Percentiles rank a stretch among this genome's conserved stretches.
Evolutionary conservation across 2,329 filamentous ascomycete genomes (phyloP).

Genomic region (Alternaria alternata): DNA sequence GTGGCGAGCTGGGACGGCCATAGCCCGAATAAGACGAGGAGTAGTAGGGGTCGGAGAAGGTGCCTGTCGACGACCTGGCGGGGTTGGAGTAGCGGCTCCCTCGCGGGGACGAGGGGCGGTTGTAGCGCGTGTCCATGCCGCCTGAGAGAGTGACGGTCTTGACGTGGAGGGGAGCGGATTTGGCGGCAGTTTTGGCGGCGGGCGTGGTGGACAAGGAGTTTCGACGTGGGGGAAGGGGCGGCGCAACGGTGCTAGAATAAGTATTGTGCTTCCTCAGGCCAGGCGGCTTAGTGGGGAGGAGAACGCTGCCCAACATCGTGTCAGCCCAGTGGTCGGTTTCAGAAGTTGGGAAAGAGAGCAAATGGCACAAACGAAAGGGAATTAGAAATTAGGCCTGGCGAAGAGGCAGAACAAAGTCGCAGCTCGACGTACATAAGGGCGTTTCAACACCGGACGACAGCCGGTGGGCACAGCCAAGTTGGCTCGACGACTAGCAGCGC

Average conservation of each 20-base stretch:
- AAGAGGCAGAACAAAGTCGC: constrained; percentile 35
- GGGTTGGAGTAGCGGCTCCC: constrained; percentile 39
- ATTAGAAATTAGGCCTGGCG: constrained; percentile 32
- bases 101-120: constrained; percentile 47
- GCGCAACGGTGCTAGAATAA: constrained; percentile 28
- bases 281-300: constrained; percentile 34
- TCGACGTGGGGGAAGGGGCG: constrained; percentile 39
- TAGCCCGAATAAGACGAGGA: constrained; percentile 36
- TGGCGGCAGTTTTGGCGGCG: constrained; percentile 29
- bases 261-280: constrained; percentile 29
- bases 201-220: constrained; percentile 32
- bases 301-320: constrained; percentile 46
- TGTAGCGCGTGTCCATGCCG: constrained; percentile 48
- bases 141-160: constrained; percentile 30
- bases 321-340: constrained; percentile 31
- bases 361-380: constrained; percentile 23
- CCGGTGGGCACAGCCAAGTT: constrained; percentile 12
- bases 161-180: constrained; percentile 32
- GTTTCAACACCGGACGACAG: constrained; percentile 17
- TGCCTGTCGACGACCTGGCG: constrained; percentile 49
- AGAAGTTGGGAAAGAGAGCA: constrained; percentile 6
- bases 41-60: constrained; percentile 46
- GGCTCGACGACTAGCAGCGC: constrained; percentile 19
- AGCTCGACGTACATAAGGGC: constrained; percentile 47
- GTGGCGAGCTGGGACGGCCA: constrained; percentile 43